Evolutionary conservation across 2,329 filamentous ascomycete species (phyloP).

Genomic region (Lasiodiplodia hormozganensis): DNA sequence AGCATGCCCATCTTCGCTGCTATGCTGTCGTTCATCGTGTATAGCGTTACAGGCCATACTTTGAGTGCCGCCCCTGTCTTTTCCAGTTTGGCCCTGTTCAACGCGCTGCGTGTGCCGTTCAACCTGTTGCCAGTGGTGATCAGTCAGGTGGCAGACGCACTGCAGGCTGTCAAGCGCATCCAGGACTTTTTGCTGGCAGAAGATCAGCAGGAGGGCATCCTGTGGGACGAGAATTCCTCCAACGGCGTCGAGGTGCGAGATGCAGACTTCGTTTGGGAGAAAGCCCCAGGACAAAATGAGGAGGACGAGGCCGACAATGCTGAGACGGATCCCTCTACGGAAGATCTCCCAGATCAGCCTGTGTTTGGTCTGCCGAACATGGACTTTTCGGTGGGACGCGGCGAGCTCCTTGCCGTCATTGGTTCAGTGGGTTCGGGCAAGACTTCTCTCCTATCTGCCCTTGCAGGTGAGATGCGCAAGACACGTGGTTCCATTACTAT

Average conservation of each 20-base stretch:
- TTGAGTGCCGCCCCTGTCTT: slow-evolving; percentile 82
- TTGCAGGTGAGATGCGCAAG: slow-evolving; percentile 93
- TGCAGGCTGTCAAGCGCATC: slow-evolving; percentile 82
- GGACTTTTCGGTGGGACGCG: slow-evolving; percentile 71
- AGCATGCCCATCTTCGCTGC: slow-evolving; percentile 91
- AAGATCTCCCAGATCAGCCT: slow-evolving; percentile 45
- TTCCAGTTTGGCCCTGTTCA: slow-evolving; percentile 93
- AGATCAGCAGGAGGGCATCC: slow-evolving; percentile 77
- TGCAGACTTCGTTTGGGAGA: slow-evolving; percentile 89
- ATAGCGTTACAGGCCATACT: slow-evolving; percentile 65
- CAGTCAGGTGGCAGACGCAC: slow-evolving; percentile 88
- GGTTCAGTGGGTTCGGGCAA: slow-evolving; percentile 88
- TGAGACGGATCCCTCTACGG: slow-evolving; percentile 55
- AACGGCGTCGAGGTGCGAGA: slow-evolving; percentile 71
- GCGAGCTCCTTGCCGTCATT: slow-evolving; percentile 83
- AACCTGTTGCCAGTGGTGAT: slow-evolving; percentile 89
- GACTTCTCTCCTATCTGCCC: slow-evolving; percentile 82
- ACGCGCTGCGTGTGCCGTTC: slow-evolving; percentile 85
- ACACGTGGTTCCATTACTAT: slow-evolving; percentile 76
- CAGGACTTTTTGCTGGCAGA: slow-evolving; percentile 88
- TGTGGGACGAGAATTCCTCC: slow-evolving; percentile 59
- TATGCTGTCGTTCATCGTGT: slow-evolving; percentile 92
- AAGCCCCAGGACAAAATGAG: slow-evolving; percentile 59
- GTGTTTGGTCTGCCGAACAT: slow-evolving; percentile 73
- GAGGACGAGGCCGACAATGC: slow-evolving; percentile 39